phyloP scores from a whole-genome alignment of 2,329 filamentous ascomycete genomes.

The Dactylellina haptotyla region DNA sequence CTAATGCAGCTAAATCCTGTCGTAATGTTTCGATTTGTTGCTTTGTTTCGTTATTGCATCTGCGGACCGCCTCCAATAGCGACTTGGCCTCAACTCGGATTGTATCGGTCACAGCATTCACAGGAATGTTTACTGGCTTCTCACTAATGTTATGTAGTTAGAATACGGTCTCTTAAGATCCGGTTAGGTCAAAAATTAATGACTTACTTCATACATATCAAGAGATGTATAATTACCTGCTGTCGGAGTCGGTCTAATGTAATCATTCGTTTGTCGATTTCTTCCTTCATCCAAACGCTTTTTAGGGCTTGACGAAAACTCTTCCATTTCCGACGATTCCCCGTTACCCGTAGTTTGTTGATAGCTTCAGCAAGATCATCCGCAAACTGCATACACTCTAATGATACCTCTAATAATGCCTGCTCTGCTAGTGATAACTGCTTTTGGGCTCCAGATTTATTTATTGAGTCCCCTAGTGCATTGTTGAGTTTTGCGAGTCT shows the following conservation, averaged over 20 bases:
- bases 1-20: too few relatives aligned
- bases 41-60: too few relatives aligned
- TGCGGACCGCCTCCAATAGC: too few relatives aligned
- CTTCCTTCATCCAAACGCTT: neutral
- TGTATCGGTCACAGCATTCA: too few relatives aligned
- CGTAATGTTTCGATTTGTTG: too few relatives aligned
- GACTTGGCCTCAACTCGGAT: too few relatives aligned
- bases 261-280: neutral
- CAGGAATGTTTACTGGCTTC: too few relatives aligned
- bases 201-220: neutral
- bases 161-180: too few relatives aligned
- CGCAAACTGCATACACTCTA: neutral
- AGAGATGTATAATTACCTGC: neutral
- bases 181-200: too few relatives aligned
- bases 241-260: neutral
- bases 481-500: neutral
- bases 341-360: neutral
- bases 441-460: neutral
- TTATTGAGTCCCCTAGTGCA: neutral
- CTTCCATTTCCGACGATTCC: neutral
- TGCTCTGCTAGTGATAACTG: neutral
- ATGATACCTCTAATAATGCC: neutral
- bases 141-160: too few relatives aligned
- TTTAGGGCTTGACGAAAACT: neutral
- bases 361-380: neutral